Evolutionary conservation across 2,329 filamentous ascomycete species (phyloP).

Genomic region (Colletotrichum horii): DNA sequence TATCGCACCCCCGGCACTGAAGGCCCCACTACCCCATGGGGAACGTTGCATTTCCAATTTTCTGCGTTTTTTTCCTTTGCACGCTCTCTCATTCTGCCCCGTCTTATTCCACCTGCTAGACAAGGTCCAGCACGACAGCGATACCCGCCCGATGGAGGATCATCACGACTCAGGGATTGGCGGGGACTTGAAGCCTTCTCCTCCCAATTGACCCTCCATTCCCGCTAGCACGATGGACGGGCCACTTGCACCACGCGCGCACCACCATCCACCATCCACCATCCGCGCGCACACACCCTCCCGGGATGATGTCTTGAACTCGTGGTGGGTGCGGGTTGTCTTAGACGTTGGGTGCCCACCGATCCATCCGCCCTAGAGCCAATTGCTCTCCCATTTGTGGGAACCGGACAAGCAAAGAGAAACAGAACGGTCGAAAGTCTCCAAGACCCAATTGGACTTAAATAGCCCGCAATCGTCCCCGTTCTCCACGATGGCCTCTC

Average conservation of each 20-base stretch:
- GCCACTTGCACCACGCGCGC: neutral
- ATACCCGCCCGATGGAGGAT: neutral
- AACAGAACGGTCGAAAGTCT: neutral
- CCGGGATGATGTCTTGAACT: neutral
- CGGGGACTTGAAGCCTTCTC: neutral
- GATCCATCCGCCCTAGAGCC: neutral
- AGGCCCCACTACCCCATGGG: conserved; percentile 18
- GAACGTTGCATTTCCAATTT: conserved; percentile 11
- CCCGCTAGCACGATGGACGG: neutral
- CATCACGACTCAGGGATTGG: conserved; percentile 8
- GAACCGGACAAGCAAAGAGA: neutral
- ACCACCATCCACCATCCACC: neutral
- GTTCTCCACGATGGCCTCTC: neutral
- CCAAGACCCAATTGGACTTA: neutral
- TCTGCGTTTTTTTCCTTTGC: neutral
- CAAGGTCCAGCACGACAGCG: neutral
- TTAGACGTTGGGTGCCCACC: neutral
- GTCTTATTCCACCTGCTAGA: neutral
- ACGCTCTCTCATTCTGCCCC: neutral
- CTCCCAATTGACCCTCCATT: neutral
- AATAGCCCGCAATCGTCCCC: neutral
- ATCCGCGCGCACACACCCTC: neutral
- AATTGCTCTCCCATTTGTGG: neutral
- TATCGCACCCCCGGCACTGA: neutral
- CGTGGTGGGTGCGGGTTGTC: conserved; percentile 2